Percentiles rank a stretch among this genome's conserved stretches.
phyloP scores from a whole-genome alignment of 495 filamentous ascomycete species.

The Talaromyces stipitatus region DNA sequence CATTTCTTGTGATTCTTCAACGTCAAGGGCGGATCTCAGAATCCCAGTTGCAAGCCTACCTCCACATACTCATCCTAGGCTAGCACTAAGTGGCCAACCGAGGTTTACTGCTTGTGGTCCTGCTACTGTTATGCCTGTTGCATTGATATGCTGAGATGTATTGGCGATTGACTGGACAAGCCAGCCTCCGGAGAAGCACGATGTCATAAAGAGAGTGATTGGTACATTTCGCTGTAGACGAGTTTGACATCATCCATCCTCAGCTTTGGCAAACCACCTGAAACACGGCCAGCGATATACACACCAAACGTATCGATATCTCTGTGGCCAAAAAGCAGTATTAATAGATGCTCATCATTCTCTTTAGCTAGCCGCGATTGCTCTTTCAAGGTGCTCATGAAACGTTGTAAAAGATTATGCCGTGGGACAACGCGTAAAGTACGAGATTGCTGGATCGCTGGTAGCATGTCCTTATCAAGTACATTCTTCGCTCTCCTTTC shows the following conservation, averaged over 20 bases:
- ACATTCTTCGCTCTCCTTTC: constrained; percentile 10
- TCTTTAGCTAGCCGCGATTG: neutral
- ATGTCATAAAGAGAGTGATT: constrained; percentile 13
- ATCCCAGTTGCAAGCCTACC: neutral
- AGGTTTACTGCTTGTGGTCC: neutral
- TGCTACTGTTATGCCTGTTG: constrained; percentile 2
- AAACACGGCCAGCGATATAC: neutral
- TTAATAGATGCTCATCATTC: neutral
- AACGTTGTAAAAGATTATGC: neutral
- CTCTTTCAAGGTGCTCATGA: constrained; percentile 3
- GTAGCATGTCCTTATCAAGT: constrained; percentile 7
- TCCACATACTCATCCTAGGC: neutral
- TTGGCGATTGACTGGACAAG: constrained; percentile 3
- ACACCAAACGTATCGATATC: neutral
- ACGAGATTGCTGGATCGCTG: neutral
- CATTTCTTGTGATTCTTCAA: neutral
- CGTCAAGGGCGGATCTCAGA: neutral
- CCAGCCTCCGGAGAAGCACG: constrained; percentile 16
- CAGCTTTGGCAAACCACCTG: too few relatives aligned
- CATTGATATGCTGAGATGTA: constrained; percentile 3
- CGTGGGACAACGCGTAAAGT: constrained; percentile 3
- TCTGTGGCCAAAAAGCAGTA: constrained; percentile 13
- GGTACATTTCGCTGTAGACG: neutral
- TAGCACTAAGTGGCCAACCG: neutral
- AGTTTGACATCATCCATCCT: constrained; percentile 6